A percentile compares a stretch with the other conserved stretches of the same genome.
Conservation (phyloP, 495 filamentous ascomycete genomes). For the Talaromyces borbonicus region DNA sequence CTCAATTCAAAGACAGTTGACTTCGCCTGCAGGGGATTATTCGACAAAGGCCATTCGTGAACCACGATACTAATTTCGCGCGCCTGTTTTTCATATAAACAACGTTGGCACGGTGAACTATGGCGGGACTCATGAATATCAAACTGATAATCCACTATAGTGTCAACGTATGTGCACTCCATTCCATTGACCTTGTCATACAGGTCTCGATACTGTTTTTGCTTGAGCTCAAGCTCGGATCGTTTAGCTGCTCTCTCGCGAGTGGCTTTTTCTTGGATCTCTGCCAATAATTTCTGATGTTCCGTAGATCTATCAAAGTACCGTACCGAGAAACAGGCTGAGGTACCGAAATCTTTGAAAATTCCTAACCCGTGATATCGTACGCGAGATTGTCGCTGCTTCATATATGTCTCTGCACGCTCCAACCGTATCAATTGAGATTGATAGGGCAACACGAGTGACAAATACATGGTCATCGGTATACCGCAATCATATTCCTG, state of each 20-base stretch:
- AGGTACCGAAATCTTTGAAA: conserved; percentile 21
- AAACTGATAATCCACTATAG: neutral
- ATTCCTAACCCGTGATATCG: conserved; percentile 16
- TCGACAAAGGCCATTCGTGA: conserved; percentile 55
- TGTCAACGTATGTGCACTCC: neutral
- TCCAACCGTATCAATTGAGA: conserved; percentile 41
- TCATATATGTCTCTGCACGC: conserved; percentile 41
- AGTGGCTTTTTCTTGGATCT: conserved; percentile 33
- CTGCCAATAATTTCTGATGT: conserved; percentile 29
- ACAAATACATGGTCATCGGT: conserved; percentile 27
- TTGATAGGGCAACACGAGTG: conserved; percentile 38
- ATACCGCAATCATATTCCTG: conserved; percentile 43
- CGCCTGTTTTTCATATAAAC: conserved; percentile 15
- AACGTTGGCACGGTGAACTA: conserved; percentile 20
- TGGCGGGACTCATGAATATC: conserved; percentile 13
- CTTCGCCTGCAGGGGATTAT: conserved; percentile 21
- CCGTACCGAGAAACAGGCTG: conserved; percentile 38
- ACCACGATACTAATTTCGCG: conserved; percentile 34
- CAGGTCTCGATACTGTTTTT: neutral
- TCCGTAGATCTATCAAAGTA: conserved; percentile 40
- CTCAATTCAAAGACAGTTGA: conserved; percentile 49
- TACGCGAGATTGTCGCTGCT: conserved; percentile 13
- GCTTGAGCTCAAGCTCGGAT: conserved; percentile 10
- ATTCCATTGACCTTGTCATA: neutral
- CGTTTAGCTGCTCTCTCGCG: conserved; percentile 14